Conservation (phyloP, 768 basidiomycete genomes). For the Polyporus arcularius region DNA sequence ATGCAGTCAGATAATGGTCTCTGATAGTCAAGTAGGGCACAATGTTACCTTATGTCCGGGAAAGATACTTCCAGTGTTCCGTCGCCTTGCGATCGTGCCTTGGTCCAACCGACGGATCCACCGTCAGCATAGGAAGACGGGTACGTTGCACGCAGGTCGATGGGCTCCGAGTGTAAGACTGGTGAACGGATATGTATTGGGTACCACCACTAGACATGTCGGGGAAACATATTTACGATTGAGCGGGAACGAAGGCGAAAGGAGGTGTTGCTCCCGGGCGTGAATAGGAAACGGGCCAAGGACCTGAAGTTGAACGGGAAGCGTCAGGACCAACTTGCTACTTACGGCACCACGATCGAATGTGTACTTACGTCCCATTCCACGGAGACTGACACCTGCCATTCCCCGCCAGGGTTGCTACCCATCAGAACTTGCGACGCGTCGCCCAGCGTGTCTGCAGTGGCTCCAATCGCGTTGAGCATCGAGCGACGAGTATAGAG, state of each 20-base stretch:
- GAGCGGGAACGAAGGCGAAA: constrained; percentile 77
- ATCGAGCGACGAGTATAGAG: too few relatives aligned
- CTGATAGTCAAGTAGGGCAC: background rate
- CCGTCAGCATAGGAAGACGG: constrained; percentile 70
- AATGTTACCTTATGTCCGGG: constrained; percentile 57
- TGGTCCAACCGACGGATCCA: constrained; percentile 62
- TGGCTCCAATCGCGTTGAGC: background rate
- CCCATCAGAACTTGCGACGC: background rate
- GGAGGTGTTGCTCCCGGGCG: constrained; percentile 78
- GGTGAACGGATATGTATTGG: constrained; percentile 13
- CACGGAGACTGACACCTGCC: constrained; percentile 24
- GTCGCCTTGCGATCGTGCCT: constrained; percentile 38
- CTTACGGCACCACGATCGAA: background rate
- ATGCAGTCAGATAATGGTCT: background rate
- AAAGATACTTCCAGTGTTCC: constrained; percentile 64
- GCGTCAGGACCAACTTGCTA: background rate
- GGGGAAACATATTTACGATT: constrained; percentile 46
- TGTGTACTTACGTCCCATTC: constrained; percentile 30
- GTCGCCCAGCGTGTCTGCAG: background rate
- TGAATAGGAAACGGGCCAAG: constrained; percentile 85
- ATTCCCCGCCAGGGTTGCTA: background rate
- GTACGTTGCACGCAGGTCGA: constrained; percentile 53
- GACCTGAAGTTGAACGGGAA: constrained; percentile 42
- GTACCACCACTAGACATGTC: background rate
- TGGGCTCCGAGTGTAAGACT: constrained; percentile 46